Percentiles rank a stretch among this genome's conserved stretches.
Evolutionary conservation across 805 yeast species (phyloP).

Genomic region (Candida caryicola): DNA sequence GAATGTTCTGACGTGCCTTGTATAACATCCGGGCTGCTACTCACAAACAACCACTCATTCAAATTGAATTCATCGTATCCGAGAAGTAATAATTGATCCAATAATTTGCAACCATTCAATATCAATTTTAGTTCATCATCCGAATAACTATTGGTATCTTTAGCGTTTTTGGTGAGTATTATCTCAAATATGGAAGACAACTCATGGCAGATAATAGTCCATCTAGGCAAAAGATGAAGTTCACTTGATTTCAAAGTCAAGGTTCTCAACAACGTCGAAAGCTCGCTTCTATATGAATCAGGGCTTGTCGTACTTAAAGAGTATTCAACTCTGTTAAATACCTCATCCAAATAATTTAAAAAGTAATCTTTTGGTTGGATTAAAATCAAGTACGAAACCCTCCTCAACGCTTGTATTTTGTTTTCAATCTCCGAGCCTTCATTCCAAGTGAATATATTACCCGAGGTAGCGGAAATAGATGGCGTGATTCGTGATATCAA

Average conservation of each 20-base stretch:
- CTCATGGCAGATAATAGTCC: conserved; percentile 66
- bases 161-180: conserved; percentile 23
- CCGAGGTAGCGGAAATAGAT: conserved; percentile 43
- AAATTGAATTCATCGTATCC: conserved; percentile 74
- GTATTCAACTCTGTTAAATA: conserved; percentile 35
- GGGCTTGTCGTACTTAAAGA: conserved; percentile 34
- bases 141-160: conserved; percentile 26
- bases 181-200: conserved; percentile 51
- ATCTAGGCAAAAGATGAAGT: conserved; percentile 61
- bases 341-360: conserved; percentile 49
- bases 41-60: conserved; percentile 82
- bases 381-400: conserved; percentile 62
- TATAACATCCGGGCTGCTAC: conserved; percentile 61
- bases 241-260: conserved; percentile 60
- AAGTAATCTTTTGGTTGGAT: conserved; percentile 59
- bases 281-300: conserved; percentile 35
- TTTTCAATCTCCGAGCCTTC: conserved; percentile 58
- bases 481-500: conserved; percentile 33
- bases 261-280: conserved; percentile 61
- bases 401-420: conserved; percentile 52
- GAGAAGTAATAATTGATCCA: conserved; percentile 69
- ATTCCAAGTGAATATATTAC: conserved; percentile 71
- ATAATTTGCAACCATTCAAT: conserved; percentile 67
- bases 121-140: conserved; percentile 40
- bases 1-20: conserved; percentile 27